phyloP scores from a whole-genome alignment of 73 alveolate genomes.

The Diophrys appendiculata region DNA sequence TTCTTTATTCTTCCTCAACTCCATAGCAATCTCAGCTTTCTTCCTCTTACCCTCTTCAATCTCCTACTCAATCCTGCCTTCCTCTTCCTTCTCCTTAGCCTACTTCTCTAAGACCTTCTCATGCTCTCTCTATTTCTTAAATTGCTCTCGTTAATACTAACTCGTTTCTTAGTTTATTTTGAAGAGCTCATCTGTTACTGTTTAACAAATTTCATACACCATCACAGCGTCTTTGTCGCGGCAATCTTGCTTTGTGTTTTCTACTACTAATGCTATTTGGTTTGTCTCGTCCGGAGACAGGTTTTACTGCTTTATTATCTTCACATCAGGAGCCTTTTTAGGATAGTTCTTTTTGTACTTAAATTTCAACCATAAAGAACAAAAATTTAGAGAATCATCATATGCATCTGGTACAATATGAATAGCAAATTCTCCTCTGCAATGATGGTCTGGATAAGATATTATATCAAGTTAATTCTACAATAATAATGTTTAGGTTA shows the following conservation, averaged over 20 bases:
- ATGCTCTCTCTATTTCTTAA: neutral
- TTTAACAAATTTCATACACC: conserved; percentile 18
- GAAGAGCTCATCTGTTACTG: conserved; percentile 17
- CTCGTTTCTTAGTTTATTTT: conserved; percentile 18
- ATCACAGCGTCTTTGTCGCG: neutral
- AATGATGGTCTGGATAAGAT: conserved; percentile 11
- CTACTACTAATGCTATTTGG: conserved; percentile 7
- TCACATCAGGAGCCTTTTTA: conserved; percentile 18
- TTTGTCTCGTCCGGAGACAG: conserved; percentile 10
- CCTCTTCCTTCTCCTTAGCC: conserved; percentile 6
- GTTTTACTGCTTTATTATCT: conserved; percentile 10
- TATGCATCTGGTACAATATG: conserved; percentile 25
- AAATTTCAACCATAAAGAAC: conserved; percentile 25
- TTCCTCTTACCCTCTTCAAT: neutral
- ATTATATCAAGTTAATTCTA: neutral
- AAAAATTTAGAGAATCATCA: neutral
- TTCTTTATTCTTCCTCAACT: neutral
- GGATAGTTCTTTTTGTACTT: conserved; percentile 44
- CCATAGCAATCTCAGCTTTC: neutral
- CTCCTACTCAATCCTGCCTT: conserved; percentile 5
- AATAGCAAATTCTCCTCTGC: conserved; percentile 34
- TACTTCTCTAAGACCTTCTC: neutral
- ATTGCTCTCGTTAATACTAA: conserved; percentile 13
- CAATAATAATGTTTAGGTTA: neutral
- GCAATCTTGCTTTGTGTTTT: conserved; percentile 18